Base-by-base conservation (phyloP, 768 basidiomycete genomes). In the Tephrocybe sp. region DNA sequence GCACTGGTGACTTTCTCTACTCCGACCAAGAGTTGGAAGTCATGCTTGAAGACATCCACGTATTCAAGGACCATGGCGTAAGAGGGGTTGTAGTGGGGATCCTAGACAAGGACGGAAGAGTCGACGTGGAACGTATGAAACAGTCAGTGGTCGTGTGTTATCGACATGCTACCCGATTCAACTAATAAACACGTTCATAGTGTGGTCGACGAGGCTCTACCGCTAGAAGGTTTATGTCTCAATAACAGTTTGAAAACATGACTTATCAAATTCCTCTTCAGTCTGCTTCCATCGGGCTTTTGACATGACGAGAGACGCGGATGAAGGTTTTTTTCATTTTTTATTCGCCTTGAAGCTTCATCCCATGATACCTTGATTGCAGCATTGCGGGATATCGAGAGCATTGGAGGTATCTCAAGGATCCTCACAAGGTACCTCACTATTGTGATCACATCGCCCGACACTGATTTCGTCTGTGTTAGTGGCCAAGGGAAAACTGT, bases 241-340 rank as follows among this genome's bases (percentile, higher is more conserved):
- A 24, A 8, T 19, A 21, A 12, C 15, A 8, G 38, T 27, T 27
- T 21, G 26, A 9, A 24, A 18, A 36, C 43, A 34, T 9, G 5
- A 32, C 9, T 13, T 45, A 12, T 57, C 36, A 37, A 25, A 54
- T 40, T 7, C 22, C 9, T 30, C 35, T 43, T 19, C 38, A 89
- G 89, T 87, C 35, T 88, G 86, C 56, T 89, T 90, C 63, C 88
- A 90, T 60, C 73, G 88, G 47, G 89, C 88, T 25, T 84, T 90
- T 54, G 89, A 91, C 57, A 82, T 92, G 86, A 78, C 80, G 12
- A 63, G 64, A 41, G 74, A 85, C 56, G 60, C 77, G 3, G 65
- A 73, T 34, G 69, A 77, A 66, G 86, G 87, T 83, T 55, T 31
- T 61, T 36, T 4, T 19, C 19, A 16, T 37, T 21, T 35, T 24